A percentile compares a stretch with the other conserved stretches of the same genome.
Evolutionary conservation across 768 basidiomycete species (phyloP).

Genomic region (Phlebiopsis flavidoalba): DNA sequence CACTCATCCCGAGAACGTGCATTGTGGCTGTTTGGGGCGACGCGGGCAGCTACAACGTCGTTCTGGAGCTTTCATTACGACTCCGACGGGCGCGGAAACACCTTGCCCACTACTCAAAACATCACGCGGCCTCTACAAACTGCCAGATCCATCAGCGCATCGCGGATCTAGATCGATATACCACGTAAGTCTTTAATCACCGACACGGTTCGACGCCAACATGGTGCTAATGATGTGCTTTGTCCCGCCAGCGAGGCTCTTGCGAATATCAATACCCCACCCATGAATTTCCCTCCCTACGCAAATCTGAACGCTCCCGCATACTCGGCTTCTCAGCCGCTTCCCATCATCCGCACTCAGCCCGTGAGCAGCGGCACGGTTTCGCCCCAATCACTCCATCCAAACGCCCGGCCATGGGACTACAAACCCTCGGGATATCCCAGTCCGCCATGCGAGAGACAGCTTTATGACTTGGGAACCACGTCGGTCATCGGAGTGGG

Average conservation of each 20-base stretch:
- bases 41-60: constrained; percentile 45
- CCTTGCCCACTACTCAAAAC: constrained; percentile 43
- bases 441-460: constrained; percentile 42
- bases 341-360: background rate
- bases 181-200: constrained; percentile 37
- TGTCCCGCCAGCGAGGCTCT: constrained; percentile 10
- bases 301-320: background rate
- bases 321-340: background rate
- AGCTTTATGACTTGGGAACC: constrained; percentile 63
- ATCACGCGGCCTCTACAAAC: constrained; percentile 22
- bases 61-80: constrained; percentile 61
- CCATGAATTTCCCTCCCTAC: constrained; percentile 3
- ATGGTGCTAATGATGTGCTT: background rate
- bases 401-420: constrained; percentile 13
- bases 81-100: constrained; percentile 54
- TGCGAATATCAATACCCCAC: constrained; percentile 8
- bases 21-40: constrained; percentile 48
- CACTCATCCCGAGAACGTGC: background rate
- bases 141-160: constrained; percentile 42
- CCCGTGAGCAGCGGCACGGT: constrained; percentile 2
- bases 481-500: constrained; percentile 22
- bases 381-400: constrained; percentile 16
- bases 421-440: constrained; percentile 23
- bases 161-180: constrained; percentile 44
- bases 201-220: background rate